phyloP scores from a whole-genome alignment of 2,329 filamentous ascomycete species.

The Exophiala calicioides region DNA sequence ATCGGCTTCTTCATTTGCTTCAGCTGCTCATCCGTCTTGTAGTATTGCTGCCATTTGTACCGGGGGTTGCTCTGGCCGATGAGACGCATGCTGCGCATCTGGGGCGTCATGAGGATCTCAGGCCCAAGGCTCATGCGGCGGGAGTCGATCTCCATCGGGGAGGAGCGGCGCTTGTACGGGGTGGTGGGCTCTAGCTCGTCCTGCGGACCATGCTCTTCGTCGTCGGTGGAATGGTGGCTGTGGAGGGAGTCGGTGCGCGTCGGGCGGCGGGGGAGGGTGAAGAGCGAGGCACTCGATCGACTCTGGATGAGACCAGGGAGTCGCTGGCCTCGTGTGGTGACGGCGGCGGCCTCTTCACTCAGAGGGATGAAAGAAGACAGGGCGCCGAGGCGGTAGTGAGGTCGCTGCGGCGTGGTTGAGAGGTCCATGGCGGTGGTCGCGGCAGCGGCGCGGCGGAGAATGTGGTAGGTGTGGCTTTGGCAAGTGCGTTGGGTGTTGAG shows the following conservation, averaged over 20 bases:
- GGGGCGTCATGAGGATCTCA: constrained; percentile 33
- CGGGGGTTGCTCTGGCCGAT: constrained; percentile 86
- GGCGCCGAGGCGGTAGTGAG: constrained; percentile 26
- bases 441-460: too few species aligned
- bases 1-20: constrained; percentile 70
- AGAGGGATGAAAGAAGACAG: constrained; percentile 34
- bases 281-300: constrained; percentile 28
- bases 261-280: constrained; percentile 20
- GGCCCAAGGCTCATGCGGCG: constrained; percentile 27
- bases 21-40: constrained; percentile 76
- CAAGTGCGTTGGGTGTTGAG: too few species aligned
- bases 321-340: constrained; percentile 43
- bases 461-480: too few species aligned
- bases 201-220: constrained; percentile 20
- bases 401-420: constrained; percentile 15
- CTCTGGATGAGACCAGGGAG: constrained; percentile 37
- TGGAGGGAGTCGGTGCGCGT: constrained; percentile 21
- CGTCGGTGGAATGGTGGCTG: constrained; percentile 25
- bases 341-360: constrained; percentile 38
- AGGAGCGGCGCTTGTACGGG: constrained; percentile 27
- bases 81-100: constrained; percentile 67
- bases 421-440: constrained; percentile 13
- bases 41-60: constrained; percentile 84
- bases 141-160: constrained; percentile 21
- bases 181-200: constrained; percentile 15